phyloP scores from a whole-genome alignment of 345 rosid species.

The Ailanthus altissimus region DNA sequence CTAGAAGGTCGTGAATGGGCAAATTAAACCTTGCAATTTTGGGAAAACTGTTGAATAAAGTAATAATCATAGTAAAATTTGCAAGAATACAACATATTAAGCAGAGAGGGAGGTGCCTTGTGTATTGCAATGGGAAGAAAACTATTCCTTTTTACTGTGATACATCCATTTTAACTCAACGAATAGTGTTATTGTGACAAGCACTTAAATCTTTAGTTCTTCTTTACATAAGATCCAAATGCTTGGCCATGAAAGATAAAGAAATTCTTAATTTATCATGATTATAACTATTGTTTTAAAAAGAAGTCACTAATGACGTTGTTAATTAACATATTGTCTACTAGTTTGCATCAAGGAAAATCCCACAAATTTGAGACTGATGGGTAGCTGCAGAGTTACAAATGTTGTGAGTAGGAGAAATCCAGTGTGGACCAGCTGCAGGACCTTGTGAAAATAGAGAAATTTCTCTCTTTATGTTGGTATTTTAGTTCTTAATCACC shows the following conservation, averaged over 20 bases:
- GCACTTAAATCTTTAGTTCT: neutral
- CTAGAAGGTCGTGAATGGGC: neutral
- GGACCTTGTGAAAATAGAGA: neutral
- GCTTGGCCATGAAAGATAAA: neutral
- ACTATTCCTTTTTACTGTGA: neutral
- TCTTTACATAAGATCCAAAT: neutral
- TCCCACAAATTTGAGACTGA: neutral
- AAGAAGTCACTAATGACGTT: neutral
- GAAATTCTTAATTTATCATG: neutral
- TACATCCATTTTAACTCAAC: neutral
- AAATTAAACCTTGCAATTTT: neutral
- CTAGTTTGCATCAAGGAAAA: neutral
- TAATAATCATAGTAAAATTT: neutral
- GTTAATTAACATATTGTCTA: neutral
- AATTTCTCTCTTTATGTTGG: slow-evolving; percentile 6
- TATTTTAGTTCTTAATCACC: neutral
- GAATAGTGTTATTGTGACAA: neutral
- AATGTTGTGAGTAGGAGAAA: neutral
- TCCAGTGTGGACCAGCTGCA: neutral
- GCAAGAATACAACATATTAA: neutral
- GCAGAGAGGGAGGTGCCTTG: neutral
- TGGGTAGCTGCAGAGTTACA: neutral
- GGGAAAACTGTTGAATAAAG: neutral
- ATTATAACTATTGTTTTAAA: neutral
- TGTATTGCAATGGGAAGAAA: neutral